A percentile compares a stretch with the other conserved stretches of the same genome.
Evolutionary conservation across 1,139 yeast genomes (phyloP).

Genomic region (Geotrichum fermentans): DNA sequence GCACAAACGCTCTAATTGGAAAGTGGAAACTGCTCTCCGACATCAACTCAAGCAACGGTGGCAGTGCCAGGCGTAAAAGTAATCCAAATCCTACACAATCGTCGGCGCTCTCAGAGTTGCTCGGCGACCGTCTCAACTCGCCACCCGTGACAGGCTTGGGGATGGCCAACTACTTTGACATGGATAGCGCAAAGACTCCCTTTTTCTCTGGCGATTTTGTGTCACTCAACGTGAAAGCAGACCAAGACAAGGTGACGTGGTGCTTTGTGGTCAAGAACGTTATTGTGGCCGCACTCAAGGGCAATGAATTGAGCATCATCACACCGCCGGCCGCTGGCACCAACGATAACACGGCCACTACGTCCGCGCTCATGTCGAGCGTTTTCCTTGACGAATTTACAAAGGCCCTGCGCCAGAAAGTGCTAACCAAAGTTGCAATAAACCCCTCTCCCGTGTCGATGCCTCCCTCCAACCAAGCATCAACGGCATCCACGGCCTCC

Average conservation of each 20-base stretch:
- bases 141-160: neutral
- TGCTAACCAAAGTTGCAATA: neutral
- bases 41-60: neutral
- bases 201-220: constrained; percentile 6
- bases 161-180: neutral
- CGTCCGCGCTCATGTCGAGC: neutral
- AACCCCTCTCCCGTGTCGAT: no score
- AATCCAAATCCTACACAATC: neutral
- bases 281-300: constrained; percentile 9
- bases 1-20: constrained; percentile 9
- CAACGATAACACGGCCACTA: neutral
- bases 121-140: neutral
- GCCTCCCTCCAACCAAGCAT: neutral
- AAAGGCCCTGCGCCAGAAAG: constrained; percentile 7
- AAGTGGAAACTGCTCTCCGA: constrained; percentile 4
- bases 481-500: neutral
- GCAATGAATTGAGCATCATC: constrained; percentile 5
- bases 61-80: neutral
- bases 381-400: constrained; percentile 9
- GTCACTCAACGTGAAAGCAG: neutral
- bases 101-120: neutral
- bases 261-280: constrained; percentile 11
- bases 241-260: constrained; percentile 3
- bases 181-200: neutral
- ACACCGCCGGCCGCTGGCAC: neutral